phyloP scores from a whole-genome alignment of 1,284 basidiomycete genomes.

The Cutaneotrichosporon sp. region DNA sequence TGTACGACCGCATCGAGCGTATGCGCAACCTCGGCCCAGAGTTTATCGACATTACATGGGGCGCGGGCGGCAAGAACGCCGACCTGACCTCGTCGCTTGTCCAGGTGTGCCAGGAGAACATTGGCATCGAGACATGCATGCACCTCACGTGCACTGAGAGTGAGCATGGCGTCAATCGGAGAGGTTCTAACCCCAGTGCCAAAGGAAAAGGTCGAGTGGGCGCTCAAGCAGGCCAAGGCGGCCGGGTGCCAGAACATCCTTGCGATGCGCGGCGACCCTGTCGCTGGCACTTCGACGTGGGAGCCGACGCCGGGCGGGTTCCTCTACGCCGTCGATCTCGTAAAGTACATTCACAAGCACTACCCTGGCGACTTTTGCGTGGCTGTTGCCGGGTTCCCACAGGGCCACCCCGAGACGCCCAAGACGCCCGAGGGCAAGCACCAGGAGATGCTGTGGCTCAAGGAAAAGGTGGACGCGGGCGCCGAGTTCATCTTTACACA shows the following conservation, averaged over 20 bases:
- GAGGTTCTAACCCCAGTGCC: slow-evolving; percentile 56
- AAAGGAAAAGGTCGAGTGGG: slow-evolving; percentile 84
- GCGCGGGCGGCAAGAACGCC: slow-evolving; percentile 90
- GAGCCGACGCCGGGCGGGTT: slow-evolving; percentile 84
- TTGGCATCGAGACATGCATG: slow-evolving; percentile 96
- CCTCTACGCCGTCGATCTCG: slow-evolving; percentile 81
- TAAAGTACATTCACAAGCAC: slow-evolving; percentile 70
- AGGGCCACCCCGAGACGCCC: slow-evolving; percentile 61
- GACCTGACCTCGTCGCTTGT: slow-evolving; percentile 92
- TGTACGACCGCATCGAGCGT: slow-evolving; percentile 93
- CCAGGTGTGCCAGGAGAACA: slow-evolving; percentile 84
- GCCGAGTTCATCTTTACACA: slow-evolving; percentile 96
- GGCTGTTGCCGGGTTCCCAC: slow-evolving; percentile 86
- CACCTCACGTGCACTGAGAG: slow-evolving; percentile 96
- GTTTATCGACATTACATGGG: slow-evolving; percentile 99
- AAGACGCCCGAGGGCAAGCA: slow-evolving; percentile 40
- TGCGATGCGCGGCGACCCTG: slow-evolving; percentile 90
- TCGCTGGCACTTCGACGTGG: slow-evolving; percentile 82
- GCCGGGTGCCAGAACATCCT: slow-evolving; percentile 92
- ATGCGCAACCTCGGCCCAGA: slow-evolving; percentile 94
- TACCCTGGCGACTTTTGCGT: slow-evolving; percentile 92
- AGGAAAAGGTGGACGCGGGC: slow-evolving; percentile 88
- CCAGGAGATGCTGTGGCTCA: slow-evolving; percentile 78
- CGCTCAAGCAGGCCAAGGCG: slow-evolving; percentile 84
- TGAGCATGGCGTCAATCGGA: no score